Conservation (phyloP, 148 eudicot genomes). For the Nyssa sinensis region DNA sequence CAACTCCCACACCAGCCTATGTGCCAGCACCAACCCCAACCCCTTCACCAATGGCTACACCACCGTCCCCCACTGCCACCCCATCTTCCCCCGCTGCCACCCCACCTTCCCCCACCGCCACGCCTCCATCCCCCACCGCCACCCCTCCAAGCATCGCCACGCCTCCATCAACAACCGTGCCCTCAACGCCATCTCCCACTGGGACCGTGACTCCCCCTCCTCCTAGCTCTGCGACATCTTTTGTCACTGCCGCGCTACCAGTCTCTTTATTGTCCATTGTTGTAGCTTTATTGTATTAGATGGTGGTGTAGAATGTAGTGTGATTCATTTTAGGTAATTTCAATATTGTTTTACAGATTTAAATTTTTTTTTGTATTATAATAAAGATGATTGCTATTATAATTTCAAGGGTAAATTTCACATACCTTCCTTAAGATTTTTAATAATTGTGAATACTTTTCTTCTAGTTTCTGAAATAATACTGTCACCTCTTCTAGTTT, state of each 20-base stretch:
- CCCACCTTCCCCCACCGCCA: background rate
- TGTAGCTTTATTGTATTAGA: constrained; percentile 17
- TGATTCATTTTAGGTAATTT: constrained; percentile 4
- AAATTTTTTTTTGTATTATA: too few species aligned
- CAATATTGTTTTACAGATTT: too few species aligned
- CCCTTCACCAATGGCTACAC: background rate
- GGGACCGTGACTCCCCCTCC: constrained; percentile 1
- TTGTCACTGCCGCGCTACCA: constrained; percentile 7
- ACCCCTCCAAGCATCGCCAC: background rate
- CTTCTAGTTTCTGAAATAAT: too few species aligned
- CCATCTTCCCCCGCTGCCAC: constrained; percentile 17
- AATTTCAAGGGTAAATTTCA: too few species aligned
- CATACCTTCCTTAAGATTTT: too few species aligned
- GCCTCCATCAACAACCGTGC: background rate
- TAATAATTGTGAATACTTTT: too few species aligned
- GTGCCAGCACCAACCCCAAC: background rate
- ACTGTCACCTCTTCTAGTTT: too few species aligned
- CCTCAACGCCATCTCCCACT: constrained; percentile 1
- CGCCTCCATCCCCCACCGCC: constrained; percentile 13
- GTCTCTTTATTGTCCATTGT: too few species aligned
- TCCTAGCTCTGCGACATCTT: constrained; percentile 8
- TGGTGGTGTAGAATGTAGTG: background rate
- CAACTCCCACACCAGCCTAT: constrained; percentile 5
- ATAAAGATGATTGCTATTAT: too few species aligned
- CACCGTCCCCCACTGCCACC: constrained; percentile 9